A percentile compares a stretch with the other conserved stretches of the same genome.
Conservation (phyloP, 371 early-diverging fungal species). For the Apophysomyces elegans region DNA sequence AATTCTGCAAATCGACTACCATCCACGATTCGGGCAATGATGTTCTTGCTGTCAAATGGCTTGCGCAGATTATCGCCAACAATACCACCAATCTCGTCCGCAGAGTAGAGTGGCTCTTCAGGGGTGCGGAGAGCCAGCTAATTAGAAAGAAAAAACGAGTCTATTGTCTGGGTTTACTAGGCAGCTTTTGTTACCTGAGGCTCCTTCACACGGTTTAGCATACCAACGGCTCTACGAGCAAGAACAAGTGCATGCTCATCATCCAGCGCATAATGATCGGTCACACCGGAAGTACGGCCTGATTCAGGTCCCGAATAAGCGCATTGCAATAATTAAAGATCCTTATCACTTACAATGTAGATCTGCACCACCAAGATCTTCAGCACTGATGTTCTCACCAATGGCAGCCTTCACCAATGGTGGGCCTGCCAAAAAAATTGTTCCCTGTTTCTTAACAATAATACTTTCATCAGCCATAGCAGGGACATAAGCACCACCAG, state of each 20-base stretch:
- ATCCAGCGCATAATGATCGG: conserved; percentile 92
- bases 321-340: background rate
- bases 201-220: conserved; percentile 80
- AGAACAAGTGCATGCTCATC: conserved; percentile 93
- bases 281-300: conserved; percentile 88
- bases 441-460: conserved; percentile 95
- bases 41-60: conserved; percentile 91
- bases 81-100: conserved; percentile 92
- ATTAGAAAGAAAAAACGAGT: background rate
- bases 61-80: conserved; percentile 93
- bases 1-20: conserved; percentile 95
- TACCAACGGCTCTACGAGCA: conserved; percentile 86
- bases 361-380: conserved; percentile 97
- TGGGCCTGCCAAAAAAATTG: conserved; percentile 97
- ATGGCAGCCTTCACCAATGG: conserved; percentile 97
- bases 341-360: conserved; percentile 79
- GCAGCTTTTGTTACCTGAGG: conserved; percentile 43
- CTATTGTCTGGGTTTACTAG: background rate
- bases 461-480: conserved; percentile 99
- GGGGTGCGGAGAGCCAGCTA: conserved; percentile 54
- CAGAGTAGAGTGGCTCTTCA: conserved; percentile 86
- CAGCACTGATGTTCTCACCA: conserved; percentile 94
- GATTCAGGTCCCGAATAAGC: background rate
- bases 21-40: conserved; percentile 97
- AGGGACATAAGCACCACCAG: conserved; percentile 98